These are phyloP conservation scores for Raffaelea arxii DNA, from an alignment of 2,329 filamentous ascomycete genomes.

Conservation along the genomic window DNA sequence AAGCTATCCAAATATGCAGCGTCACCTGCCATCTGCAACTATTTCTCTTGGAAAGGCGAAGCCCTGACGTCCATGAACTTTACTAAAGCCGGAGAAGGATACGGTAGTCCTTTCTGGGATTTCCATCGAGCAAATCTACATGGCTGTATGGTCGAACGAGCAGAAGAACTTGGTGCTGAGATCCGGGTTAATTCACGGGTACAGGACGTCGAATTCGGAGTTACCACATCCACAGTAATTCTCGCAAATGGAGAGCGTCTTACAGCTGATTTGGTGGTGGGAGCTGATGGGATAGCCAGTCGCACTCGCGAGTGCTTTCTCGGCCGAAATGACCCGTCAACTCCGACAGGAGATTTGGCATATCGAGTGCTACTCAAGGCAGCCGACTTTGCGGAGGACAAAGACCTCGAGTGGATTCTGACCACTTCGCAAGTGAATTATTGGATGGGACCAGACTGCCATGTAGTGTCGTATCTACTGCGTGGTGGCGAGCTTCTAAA, in stretches of 20 bases:
- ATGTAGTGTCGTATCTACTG: not conserved
- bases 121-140: not conserved
- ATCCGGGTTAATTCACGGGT: not conserved
- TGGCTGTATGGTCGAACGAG: not conserved
- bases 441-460: not conserved
- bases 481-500: not conserved
- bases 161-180: not conserved
- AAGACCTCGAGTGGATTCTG: not conserved
- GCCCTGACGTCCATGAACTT: not conserved
- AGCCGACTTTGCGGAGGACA: not conserved
- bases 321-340: not conserved
- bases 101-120: not conserved
- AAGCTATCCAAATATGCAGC: not conserved
- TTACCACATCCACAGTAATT: not conserved
- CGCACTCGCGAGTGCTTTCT: not conserved
- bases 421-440: not conserved
- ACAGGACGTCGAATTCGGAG: not conserved
- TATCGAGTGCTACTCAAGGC: not conserved
- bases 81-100: not conserved
- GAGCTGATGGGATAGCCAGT: not conserved
- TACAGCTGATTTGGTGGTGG: not conserved
- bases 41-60: not conserved
- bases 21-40: not conserved
- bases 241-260: not conserved
- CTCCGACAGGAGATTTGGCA: not conserved